Percentiles rank a stretch among this genome's conserved stretches.
phyloP scores from a whole-genome alignment of 768 basidiomycete species.

The Boletus coccyginus region DNA sequence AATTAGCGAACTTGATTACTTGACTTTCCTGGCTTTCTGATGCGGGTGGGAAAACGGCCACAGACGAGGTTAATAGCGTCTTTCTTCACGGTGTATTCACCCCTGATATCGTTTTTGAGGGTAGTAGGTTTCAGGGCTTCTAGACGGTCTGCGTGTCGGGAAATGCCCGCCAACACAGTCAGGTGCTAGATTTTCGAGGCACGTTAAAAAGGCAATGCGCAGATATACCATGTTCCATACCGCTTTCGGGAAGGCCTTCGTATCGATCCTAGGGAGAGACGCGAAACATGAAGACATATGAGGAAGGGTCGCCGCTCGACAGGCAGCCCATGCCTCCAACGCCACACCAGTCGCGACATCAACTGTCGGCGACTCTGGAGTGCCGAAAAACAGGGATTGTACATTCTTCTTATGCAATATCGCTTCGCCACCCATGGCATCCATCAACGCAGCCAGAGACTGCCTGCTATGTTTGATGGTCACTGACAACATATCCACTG shows the following conservation, averaged over 20 bases:
- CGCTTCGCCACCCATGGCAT: conserved; percentile 37
- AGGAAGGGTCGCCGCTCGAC: conserved; percentile 30
- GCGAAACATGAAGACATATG: conserved; percentile 16
- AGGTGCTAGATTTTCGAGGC: conserved; percentile 35
- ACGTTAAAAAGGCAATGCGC: background rate
- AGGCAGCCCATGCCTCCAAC: conserved; percentile 46
- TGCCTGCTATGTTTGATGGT: conserved; percentile 21
- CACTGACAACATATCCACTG: conserved; percentile 42
- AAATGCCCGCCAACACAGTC: conserved; percentile 44
- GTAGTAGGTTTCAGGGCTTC: conserved; percentile 49
- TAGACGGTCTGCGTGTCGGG: conserved; percentile 44
- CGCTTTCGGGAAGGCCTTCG: conserved; percentile 24
- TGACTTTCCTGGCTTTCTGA: conserved; percentile 29
- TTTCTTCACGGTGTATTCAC: conserved; percentile 26
- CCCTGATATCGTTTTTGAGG: conserved; percentile 39
- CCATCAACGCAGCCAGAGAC: conserved; percentile 35
- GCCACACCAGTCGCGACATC: conserved; percentile 24
- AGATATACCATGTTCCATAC: conserved; percentile 22
- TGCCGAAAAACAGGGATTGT: conserved; percentile 28
- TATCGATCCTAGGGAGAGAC: conserved; percentile 20
- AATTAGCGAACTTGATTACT: conserved; percentile 36
- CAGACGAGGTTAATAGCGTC: conserved; percentile 35
- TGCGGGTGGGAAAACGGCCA: conserved; percentile 43
- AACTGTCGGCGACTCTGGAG: conserved; percentile 15
- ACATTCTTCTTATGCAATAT: conserved; percentile 29